Base-by-base conservation (phyloP, 768 basidiomycete genomes). In the Lentinus brumalis region DNA sequence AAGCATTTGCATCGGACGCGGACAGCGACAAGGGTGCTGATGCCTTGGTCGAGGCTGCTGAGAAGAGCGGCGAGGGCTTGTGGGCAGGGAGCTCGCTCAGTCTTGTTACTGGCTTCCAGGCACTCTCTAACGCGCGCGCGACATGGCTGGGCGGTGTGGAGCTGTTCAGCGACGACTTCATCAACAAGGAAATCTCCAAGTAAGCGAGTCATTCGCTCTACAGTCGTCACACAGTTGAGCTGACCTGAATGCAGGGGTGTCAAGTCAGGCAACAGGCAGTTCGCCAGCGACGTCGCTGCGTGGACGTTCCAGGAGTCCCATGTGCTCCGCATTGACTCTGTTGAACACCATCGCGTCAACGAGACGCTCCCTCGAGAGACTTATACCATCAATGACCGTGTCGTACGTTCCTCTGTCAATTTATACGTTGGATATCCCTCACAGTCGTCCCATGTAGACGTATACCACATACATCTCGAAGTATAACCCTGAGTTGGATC, bases 281-380 rank as follows among this genome's bases (percentile, higher is more conserved):
- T 97, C 62, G 83, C 79, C 3, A 76, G 79, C 51, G 94, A 96
- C 64, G 73, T 98, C 45, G 83, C 88, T 4, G 82, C 85, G 5
- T 99, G 96, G 96, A 85, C 89, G 0, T 96, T 98, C 87, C 91
- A 94, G 67, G 92, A 97, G 73, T 82, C 83, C 1, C 80, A 86
- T 12, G 91, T 92, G 2, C 79, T 96, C 51, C 87, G 92, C 29
- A 87, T 98, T 58, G 88, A 93, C 62, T 78, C 73, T 47, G 83
- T 83, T 7, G 83, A 84, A 21, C 95, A 97, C 69, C 88, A 91
- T 67, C 84, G 83, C 58, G 78, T 86, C 50, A 86, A 88, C 62
- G 80, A 83, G 54, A 84, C 85, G 0, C 77, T 74, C 26, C 79
- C 89, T n/a, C 76, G 78, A 3, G 88, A 89, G 58, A 79, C 78